phyloP scores from a whole-genome alignment of 1,139 yeast genomes.

The Kluyveromyces sp. region DNA sequence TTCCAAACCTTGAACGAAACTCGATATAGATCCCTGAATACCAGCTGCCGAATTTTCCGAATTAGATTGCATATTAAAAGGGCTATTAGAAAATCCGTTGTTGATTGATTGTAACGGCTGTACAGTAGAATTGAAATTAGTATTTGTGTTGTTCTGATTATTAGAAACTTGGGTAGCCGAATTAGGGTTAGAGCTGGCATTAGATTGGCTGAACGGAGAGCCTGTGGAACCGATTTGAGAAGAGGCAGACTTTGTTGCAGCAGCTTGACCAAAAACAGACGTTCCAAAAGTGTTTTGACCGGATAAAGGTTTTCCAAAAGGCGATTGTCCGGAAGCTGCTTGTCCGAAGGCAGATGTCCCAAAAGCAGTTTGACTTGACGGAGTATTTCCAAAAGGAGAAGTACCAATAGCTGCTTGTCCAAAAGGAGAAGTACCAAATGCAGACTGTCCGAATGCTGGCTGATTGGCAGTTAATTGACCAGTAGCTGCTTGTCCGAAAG shows the following conservation, averaged over 20 bases:
- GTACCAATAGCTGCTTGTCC: slow-evolving; percentile 8
- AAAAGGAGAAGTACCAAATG: slow-evolving; percentile 8
- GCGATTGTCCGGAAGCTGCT: slow-evolving; percentile 4
- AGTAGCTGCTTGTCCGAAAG: slow-evolving; percentile 1
- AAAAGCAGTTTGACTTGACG: slow-evolving; percentile 1
- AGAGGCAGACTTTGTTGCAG: neutral
- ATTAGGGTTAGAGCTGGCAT: too few relatives aligned
- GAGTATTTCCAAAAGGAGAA: slow-evolving; percentile 4
- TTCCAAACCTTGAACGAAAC: slow-evolving; percentile 32
- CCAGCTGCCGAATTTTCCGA: neutral
- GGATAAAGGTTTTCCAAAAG: slow-evolving; percentile 9
- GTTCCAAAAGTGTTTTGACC: slow-evolving; percentile 6
- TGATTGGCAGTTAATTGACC: slow-evolving; percentile 3
- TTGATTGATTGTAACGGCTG: slow-evolving; percentile 7
- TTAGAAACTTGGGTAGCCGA: too few relatives aligned
- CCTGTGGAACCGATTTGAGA: neutral
- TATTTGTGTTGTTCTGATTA: neutral
- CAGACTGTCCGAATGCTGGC: slow-evolving; percentile 7
- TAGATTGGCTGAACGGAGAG: neutral
- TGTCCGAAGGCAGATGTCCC: slow-evolving; percentile 8
- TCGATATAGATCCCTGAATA: neutral
- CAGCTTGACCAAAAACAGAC: slow-evolving; percentile 6
- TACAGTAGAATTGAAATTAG: slow-evolving; percentile 5
- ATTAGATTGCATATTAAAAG: too few relatives aligned
- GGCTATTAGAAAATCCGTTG: too few relatives aligned